Percentiles rank a stretch among this genome's conserved stretches.
phyloP scores from a whole-genome alignment of 257 asterid genomes.

The Lantana camara region DNA sequence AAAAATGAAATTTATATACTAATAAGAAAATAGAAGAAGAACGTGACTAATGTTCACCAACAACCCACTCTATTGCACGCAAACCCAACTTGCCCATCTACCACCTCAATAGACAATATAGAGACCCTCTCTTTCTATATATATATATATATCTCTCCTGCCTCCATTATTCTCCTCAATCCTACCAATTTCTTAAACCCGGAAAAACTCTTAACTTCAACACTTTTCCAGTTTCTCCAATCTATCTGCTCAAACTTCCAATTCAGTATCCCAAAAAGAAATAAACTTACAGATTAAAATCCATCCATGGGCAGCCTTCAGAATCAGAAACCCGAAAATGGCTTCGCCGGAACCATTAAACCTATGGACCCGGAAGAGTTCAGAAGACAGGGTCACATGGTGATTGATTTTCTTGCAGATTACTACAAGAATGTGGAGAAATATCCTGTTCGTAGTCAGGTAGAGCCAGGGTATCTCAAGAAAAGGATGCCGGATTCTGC shows the following conservation, averaged over 20 bases:
- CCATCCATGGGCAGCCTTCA: conserved; percentile 45
- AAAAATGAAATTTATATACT: background rate
- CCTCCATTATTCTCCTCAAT: background rate
- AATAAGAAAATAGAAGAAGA: background rate
- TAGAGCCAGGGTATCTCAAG: conserved; percentile 69
- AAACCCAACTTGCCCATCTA: conserved; percentile 38
- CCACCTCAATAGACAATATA: conserved; percentile 16
- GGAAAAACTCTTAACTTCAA: background rate
- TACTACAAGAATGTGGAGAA: conserved; percentile 69
- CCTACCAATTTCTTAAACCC: background rate
- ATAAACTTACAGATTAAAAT: background rate
- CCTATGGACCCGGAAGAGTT: conserved; percentile 74
- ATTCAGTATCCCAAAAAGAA: conserved; percentile 3
- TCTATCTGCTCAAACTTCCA: conserved; percentile 22
- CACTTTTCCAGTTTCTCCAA: background rate
- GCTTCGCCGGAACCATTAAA: conserved; percentile 42
- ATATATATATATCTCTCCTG: conserved; percentile 14
- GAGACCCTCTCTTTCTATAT: too few species aligned
- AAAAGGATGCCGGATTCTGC: conserved; percentile 57
- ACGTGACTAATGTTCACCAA: conserved; percentile 33
- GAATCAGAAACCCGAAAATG: conserved; percentile 36
- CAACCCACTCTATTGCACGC: conserved; percentile 32
- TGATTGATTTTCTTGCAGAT: conserved; percentile 72
- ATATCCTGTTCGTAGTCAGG: conserved; percentile 77
- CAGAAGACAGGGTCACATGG: conserved; percentile 61